Percentiles rank a stretch among this genome's conserved stretches.
Conservation (phyloP, 345 rosid genomes). For the Excoecaria agallocha region DNA sequence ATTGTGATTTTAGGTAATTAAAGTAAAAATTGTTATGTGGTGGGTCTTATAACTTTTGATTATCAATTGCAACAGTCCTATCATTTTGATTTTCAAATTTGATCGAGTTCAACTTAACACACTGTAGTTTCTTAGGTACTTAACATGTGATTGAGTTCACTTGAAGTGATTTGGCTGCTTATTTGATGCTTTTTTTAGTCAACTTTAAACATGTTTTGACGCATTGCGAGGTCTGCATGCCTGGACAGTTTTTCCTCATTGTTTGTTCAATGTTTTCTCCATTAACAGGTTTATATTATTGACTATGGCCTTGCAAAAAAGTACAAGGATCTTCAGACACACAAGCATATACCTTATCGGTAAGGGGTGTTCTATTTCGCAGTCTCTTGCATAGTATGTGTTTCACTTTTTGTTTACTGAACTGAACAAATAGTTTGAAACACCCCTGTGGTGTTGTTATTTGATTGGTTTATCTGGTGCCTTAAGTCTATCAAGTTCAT, state of each 20-base stretch:
- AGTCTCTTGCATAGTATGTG: neutral
- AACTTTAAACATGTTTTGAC: neutral
- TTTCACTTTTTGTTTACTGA: neutral
- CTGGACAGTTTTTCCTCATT: neutral
- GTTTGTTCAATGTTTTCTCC: neutral
- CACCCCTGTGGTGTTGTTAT: too few relatives aligned
- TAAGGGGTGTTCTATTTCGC: neutral
- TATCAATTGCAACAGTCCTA: neutral
- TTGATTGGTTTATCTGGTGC: neutral
- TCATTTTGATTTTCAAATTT: too few relatives aligned
- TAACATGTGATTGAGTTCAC: too few relatives aligned
- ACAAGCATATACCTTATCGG: conserved; percentile 38
- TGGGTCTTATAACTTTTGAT: neutral
- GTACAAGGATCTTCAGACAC: conserved; percentile 36
- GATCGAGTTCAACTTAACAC: too few relatives aligned
- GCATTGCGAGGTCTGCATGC: neutral
- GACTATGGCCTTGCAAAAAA: conserved; percentile 39
- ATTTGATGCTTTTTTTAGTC: neutral
- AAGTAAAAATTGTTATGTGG: neutral
- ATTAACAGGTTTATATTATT: conserved; percentile 30
- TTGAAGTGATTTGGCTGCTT: neutral
- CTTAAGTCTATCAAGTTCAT: neutral
- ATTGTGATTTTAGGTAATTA: neutral
- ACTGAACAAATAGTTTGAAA: neutral
- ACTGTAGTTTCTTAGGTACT: too few relatives aligned